Base-by-base conservation (phyloP, 2,329 filamentous ascomycete species). In the Monosporascus sp. region DNA sequence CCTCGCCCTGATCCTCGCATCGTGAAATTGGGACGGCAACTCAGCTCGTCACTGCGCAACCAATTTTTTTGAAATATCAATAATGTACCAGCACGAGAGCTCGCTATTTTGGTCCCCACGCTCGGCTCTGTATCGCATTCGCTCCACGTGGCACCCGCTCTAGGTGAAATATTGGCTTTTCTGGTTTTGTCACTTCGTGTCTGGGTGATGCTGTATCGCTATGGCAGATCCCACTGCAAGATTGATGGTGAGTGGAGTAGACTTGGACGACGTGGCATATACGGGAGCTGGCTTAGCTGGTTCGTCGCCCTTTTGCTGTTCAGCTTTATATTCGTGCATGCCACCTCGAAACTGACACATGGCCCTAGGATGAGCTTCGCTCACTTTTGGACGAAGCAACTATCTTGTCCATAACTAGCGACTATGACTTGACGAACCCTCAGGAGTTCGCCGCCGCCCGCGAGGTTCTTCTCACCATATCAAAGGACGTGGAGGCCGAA, bases 381-480 rank as follows among this genome's bases (percentile, higher is more conserved):
- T 81, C 87, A 24, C 80, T 86, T 18, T 71, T 97, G 41, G 92
- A 97, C 60, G 82, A 90, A 59, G 81, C 89, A 0, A 78, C 93
- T 14, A 81, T 97, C 54, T 79, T 87, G 51, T 86, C 90, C 4
- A 88, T 97, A 49, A 76, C 84, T 5, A 82, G 76, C 50, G 93
- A 97, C 64, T 89, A 84, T 69, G 81, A 91, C 61, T 73, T 92
- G 18, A 66, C 71, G 3, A 69, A 82, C 22, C 62, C 77, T 0
- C 67, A 72, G 1, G 74, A 85, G 43, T 73, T 85, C 35, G 65
- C 77, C 3, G 72, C 75, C 9, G 83, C 86, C 3, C 79, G 80
- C 31, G 66, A 73, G n/a, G 77, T 80, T 0, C 76, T 97, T 1
- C 77, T 87, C n/a, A 69, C 72, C 1, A 72, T 97, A 15, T 87